Base-by-base conservation (phyloP, 2,329 filamentous ascomycete species). In the Exophiala aquamarina region DNA sequence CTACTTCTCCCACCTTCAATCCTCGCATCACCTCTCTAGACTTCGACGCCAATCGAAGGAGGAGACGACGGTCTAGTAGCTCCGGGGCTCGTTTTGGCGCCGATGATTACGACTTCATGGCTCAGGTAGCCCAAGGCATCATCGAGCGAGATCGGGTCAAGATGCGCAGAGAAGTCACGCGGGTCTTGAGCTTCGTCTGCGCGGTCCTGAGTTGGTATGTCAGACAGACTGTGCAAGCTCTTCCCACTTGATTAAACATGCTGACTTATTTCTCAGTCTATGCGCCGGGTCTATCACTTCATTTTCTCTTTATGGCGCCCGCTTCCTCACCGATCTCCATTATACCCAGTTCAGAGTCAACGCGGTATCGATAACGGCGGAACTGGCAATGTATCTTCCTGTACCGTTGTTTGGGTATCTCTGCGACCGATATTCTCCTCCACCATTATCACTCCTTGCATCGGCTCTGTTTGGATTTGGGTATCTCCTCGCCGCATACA, bases 281-380 rank as follows among this genome's bases (percentile, higher is more conserved):
- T 93, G 88, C 65, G 92, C 90, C 21, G 93, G 92, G 52, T 94
- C 89, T 61, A 89, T 97, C 62, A 90, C 89, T 40, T 87, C 90
- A 39, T 98, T 93, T 73, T 95, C 90, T 28, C 82, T 98, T 23
- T 98, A 97, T 66, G 93, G 87, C 7, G 91, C 89, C 58, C 77
- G 94, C 38, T 89, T 98, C 71, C 89, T 95, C 66, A 85, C 86
- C 45, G 83, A 84, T 35, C 77, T 98, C 41, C 86, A 83, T 63
- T 98, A 97, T 70, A 86, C 84, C 3, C 93, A 98, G 70, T 80
- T 93, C 53, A 88, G 93, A 66, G 89, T 98, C 68, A 97, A 97
- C 68, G 82, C 85, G 21, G 83, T 96, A 36, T 87, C 89, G 52
- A 94, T 94, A 59, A 84, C 86, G 13, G 89, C 89, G 45, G 92